Evolutionary conservation across 2,329 filamentous ascomycete genomes (phyloP), one percentile per base, ranked within the genome.

Genomic region (Dothiorella sarmentorum): DNA sequence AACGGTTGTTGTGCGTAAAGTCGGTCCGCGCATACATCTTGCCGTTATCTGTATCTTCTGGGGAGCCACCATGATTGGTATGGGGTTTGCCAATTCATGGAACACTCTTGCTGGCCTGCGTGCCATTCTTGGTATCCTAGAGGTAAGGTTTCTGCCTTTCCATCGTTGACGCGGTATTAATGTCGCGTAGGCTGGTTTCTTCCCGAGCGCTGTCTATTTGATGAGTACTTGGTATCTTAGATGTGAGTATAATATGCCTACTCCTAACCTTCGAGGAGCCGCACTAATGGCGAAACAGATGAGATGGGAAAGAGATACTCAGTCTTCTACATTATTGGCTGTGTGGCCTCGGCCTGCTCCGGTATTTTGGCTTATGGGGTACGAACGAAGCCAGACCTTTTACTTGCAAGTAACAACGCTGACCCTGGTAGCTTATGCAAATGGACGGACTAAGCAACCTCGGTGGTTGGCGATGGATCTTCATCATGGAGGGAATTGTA

Each of bases 231-330:
- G 75, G 75, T 77, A 78, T 58, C 70, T 73, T 7, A 69, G 76
- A 78, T 87, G 62, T 63, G 56, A 60, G 61, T 60, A 11, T 6
- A 49, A 5, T 20, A 7, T 17, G 3, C 6, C 11, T 2, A 7
- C 13, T 22, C 37, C 13, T 13, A 15, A 17, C 13, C 13, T n/a
- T 33, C n/a, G 1, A 4, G 22, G n/a, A 2, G 13, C 18, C 26
- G 51, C 9, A 42, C 22, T 7, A 9, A 1, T 3, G 5, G 26
- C 13, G n/a, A n/a, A n/a, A n/a, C 20, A 63, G 61, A 83, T 64
- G 86, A 90, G 71, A 79, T 90, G 17, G 86, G 87, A 52, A 87
- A 86, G 69, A 78, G 87, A 51, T 89, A 88, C 67, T 84, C 85
- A 0, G 70, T 81, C 22, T 90, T 90, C 66, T 90, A 89, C 68